A percentile compares a stretch with the other conserved stretches of the same genome.
phyloP scores from a whole-genome alignment of 257 asterid species.

The Vinca minor region DNA sequence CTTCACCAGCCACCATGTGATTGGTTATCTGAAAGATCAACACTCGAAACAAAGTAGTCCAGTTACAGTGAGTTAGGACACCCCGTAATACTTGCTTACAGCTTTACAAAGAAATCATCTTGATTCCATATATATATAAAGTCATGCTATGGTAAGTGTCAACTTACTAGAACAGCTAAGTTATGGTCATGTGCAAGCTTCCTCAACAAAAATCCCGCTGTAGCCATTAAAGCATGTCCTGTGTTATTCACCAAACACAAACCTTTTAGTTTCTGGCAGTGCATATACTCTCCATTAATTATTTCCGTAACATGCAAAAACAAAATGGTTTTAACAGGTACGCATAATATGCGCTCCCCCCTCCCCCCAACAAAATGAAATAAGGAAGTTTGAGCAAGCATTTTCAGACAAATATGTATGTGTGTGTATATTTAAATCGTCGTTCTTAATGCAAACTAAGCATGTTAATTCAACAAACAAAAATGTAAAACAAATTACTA shows the following conservation, averaged over 20 bases:
- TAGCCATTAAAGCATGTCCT: conserved; percentile 75
- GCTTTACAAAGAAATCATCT: neutral
- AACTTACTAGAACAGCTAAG: conserved; percentile 54
- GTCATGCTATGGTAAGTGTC: neutral
- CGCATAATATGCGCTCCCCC: neutral
- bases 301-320: neutral
- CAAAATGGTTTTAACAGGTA: neutral
- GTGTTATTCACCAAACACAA: conserved; percentile 17
- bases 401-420: neutral
- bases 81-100: neutral
- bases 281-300: conserved; percentile 3
- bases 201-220: conserved; percentile 64
- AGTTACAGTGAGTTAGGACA: neutral
- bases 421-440: neutral
- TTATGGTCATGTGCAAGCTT: conserved; percentile 70
- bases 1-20: conserved; percentile 84
- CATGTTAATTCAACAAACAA: neutral
- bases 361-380: too few relatives aligned
- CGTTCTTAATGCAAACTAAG: neutral
- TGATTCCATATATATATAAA: neutral
- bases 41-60: neutral
- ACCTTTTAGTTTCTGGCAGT: conserved; percentile 10
- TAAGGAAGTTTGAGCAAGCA: neutral
- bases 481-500: neutral
- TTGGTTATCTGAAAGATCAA: conserved; percentile 56